Conservation (phyloP, 805 yeast species). For the Lipomyces orientalis region DNA sequence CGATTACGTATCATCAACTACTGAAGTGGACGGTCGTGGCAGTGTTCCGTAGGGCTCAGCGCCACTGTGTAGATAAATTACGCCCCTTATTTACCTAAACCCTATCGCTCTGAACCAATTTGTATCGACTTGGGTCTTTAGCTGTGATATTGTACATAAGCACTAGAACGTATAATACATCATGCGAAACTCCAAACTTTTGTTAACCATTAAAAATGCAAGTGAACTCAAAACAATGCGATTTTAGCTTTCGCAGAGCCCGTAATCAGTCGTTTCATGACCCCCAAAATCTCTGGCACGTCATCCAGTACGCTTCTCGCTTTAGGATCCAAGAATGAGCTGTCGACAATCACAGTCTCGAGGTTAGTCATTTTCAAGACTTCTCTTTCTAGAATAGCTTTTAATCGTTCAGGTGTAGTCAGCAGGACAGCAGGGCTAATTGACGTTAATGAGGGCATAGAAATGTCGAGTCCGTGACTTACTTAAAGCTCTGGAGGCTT, state of each 20-base stretch:
- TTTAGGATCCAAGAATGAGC: constrained; percentile 30
- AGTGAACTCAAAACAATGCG: constrained; percentile 1
- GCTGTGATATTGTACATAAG: not conserved
- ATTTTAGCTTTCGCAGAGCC: not conserved
- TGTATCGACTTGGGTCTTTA: too few species aligned
- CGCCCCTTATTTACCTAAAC: too few species aligned
- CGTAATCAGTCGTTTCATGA: constrained; percentile 17
- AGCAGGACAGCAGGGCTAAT: constrained; percentile 16
- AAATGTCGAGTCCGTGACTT: not conserved
- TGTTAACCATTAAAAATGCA: not conserved
- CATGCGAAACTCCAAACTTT: not conserved
- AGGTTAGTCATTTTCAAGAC: constrained; percentile 16
- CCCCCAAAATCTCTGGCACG: constrained; percentile 29
- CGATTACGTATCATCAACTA: too few species aligned
- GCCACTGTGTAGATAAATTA: too few species aligned
- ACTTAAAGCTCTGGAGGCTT: constrained; percentile 18
- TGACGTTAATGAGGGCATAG: not conserved
- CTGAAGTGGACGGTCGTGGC: too few species aligned
- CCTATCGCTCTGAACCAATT: too few species aligned
- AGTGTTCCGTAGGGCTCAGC: too few species aligned
- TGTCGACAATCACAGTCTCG: constrained; percentile 25
- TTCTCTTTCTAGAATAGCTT: constrained; percentile 11
- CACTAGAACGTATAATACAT: not conserved
- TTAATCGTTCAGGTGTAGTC: constrained; percentile 26
- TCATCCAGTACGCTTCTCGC: constrained; percentile 31